These are phyloP conservation scores for Uronychia setigera DNA, from an alignment of 73 alveolate species.

Conservation along the genomic window DNA sequence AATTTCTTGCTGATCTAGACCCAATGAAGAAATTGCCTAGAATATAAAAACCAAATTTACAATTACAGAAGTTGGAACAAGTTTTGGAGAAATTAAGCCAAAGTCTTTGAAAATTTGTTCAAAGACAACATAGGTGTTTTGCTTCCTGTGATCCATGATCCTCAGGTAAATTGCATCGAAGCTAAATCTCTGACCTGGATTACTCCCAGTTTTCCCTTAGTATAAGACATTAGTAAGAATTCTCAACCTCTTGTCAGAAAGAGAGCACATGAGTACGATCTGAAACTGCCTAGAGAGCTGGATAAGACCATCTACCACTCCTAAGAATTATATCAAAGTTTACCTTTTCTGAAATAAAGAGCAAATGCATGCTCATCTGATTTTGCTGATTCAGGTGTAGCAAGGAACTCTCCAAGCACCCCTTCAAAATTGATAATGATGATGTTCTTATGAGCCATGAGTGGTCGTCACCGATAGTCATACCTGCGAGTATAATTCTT, in stretches of 20 bases:
- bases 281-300: neutral
- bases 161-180: neutral
- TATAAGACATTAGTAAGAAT: neutral
- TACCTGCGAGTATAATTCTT: neutral
- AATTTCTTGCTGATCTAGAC: neutral
- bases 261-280: neutral
- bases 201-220: neutral
- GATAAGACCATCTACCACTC: neutral
- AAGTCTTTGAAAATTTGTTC: neutral
- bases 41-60: neutral
- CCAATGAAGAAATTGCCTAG: neutral
- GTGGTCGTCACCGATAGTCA: neutral
- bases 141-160: neutral
- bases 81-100: neutral
- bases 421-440: neutral
- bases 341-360: neutral
- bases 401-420: neutral
- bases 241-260: neutral
- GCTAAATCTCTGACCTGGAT: neutral
- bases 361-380: neutral
- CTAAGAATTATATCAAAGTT: neutral
- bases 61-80: neutral
- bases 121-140: neutral
- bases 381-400: neutral
- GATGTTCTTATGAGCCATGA: neutral